Evolutionary conservation across 1,284 basidiomycete genomes (phyloP), one percentile per base, ranked within the genome.

Genomic region (Apiotrichum mycotoxinovorans): DNA sequence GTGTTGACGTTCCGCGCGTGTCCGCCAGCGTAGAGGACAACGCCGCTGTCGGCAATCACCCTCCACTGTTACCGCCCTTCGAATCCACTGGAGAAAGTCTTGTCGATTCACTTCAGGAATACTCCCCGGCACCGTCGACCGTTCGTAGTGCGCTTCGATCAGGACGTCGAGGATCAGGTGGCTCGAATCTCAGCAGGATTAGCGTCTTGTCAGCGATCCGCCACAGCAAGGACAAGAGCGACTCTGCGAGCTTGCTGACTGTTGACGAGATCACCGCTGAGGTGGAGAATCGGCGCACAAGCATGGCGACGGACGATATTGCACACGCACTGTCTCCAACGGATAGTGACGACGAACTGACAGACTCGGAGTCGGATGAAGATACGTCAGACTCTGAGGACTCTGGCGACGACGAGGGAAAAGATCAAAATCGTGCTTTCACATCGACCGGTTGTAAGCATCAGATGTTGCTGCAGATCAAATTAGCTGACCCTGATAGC

Each of bases 211-310:
- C 87, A 84, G 80, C 88, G 82, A 72, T 91, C 47, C 80, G 88
- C 53, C 87, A 84, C 69, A 88, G 85, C 73, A 84, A 87, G 17
- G 91, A 95, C 69, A 81, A 83, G 46, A 89, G 88, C 2, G 94
- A 98, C 69, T 88, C 88, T 1, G 91, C 90, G 5, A 94, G 90
- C 70, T 78, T 98, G 65, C 82, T 98, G 71, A 98, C 95, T 0
- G 89, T 98, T 17, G 95, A 98, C 70, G 92, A 98, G 77, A 96
- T 98, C 66, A 98, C 95, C 0, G 93, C 91, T 7, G 90, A 95
- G 68, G 90, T 98, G 1, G 95, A 98, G 79, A 91, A 87, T 68
- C 81, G 93, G 18, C 80, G 85, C 20, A 80, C 80, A 46, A 83
- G 80, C 66, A 78, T 79, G 56, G 75, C 78, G 0, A 69, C 72